phyloP scores from a whole-genome alignment of 2,329 filamentous ascomycete species.

The Aspergillus transmontanensis region DNA sequence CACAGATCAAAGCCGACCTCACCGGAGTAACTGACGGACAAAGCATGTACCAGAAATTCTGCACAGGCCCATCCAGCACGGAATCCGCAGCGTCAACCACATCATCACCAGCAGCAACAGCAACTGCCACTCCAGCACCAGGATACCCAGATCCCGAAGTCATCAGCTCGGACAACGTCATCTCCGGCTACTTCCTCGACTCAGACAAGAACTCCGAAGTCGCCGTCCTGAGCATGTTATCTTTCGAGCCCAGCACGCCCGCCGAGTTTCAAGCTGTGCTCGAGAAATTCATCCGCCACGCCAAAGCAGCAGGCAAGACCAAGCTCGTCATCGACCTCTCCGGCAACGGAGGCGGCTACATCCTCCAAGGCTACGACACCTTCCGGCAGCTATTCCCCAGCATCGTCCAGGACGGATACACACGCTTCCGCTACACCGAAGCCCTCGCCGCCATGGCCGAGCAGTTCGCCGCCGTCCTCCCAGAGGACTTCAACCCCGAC shows the following conservation, averaged over 20 bases:
- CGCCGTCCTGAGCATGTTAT: not conserved
- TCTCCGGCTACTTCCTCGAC: conserved; percentile 4
- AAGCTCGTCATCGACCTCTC: not conserved
- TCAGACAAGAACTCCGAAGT: not conserved
- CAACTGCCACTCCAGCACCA: not conserved
- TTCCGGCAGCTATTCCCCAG: not conserved
- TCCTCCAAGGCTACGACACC: not conserved
- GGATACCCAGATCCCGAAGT: not conserved
- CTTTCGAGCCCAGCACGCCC: not conserved
- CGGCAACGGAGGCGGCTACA: not conserved
- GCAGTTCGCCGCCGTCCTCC: not conserved
- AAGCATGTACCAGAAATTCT: conserved; percentile 3
- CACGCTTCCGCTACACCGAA: conserved; percentile 1
- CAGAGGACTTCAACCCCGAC: not conserved
- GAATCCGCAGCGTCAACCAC: not conserved
- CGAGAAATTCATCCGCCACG: not conserved
- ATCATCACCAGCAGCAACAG: not conserved
- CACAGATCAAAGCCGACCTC: not conserved
- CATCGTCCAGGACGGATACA: not conserved
- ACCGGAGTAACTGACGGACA: not conserved
- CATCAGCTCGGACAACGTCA: not conserved
- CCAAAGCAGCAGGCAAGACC: not conserved
- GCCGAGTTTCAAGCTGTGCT: not conserved
- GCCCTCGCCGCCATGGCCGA: not conserved
- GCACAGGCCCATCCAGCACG: not conserved